Evolutionary conservation across 768 basidiomycete species (phyloP).

Genomic region (Xerocomus brunneocitrinus): DNA sequence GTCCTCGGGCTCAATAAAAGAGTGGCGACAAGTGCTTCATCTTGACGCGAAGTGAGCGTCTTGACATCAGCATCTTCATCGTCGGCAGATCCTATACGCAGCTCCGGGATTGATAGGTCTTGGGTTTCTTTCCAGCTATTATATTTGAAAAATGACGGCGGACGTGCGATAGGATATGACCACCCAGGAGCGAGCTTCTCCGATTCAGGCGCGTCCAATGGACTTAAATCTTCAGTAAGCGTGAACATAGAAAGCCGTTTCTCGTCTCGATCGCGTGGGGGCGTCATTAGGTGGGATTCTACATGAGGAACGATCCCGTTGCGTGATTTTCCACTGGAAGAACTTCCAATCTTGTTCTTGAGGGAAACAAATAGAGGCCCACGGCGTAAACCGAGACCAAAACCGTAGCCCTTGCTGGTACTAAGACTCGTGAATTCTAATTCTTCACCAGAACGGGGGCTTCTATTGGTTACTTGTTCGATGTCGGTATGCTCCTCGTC

Average conservation of each 20-base stretch:
- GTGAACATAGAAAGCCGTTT: constrained; percentile 26
- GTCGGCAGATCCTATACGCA: constrained; percentile 16
- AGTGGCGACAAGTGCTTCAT: constrained; percentile 38
- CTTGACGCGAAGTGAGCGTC: constrained; percentile 29
- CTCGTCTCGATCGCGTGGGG: constrained; percentile 23
- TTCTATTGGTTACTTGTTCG: constrained; percentile 7
- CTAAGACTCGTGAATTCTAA: constrained; percentile 26
- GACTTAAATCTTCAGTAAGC: constrained; percentile 12
- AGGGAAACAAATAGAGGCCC: constrained; percentile 23
- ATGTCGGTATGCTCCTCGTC: constrained; percentile 5
- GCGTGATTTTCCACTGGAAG: constrained; percentile 17
- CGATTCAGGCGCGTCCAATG: constrained; percentile 21
- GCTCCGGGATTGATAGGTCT: constrained; percentile 21
- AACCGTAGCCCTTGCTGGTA: constrained; percentile 32
- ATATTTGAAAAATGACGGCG: constrained; percentile 13
- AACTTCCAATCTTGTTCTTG: constrained; percentile 21
- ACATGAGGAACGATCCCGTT: constrained; percentile 4
- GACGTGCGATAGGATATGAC: constrained; percentile 21
- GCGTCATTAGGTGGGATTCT: constrained; percentile 22
- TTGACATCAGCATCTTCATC: constrained; percentile 29
- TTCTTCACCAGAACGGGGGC: constrained; percentile 20
- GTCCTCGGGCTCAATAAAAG: constrained; percentile 45
- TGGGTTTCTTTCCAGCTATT: constrained; percentile 2
- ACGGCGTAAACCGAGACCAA: constrained; percentile 30
- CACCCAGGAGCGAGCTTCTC: constrained; percentile 33